Base-by-base conservation (phyloP, 441 rosid genomes). In the Rhodomyrtus psidioides region DNA sequence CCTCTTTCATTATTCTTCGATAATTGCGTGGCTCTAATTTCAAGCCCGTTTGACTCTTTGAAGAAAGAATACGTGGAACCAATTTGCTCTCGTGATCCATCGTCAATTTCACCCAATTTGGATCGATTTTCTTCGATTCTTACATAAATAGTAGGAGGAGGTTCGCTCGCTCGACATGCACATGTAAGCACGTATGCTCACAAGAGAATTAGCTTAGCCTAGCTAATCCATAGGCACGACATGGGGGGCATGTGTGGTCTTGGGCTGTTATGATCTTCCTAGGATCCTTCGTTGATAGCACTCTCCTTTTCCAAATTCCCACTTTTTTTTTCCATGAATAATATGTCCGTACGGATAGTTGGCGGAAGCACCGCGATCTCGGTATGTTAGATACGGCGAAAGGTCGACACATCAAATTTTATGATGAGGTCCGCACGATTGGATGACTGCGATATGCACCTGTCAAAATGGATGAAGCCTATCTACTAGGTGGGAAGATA, bases 381-480 rank as follows among this genome's bases (percentile, higher is more conserved):
- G 46, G 7, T 42, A 3, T 19, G 0, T 70, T 2, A n/a, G n/a
- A 19, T 10, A 10, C 0, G 0, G 79, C 9, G 79, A 17, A 60
- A 62, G 13, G 9, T n/a, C 9, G 44, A 10, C 4, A 3, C 46
- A 19, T 65, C 6, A 6, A 17, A 65, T 65, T 65, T 21, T 21
- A 55, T 3, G 24, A 55, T 19, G 56, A 55, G 54, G 54, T 53
- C 14, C 17, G 6, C 54, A 13, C 14, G 54, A 53, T 13, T 53
- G 14, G 14, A 53, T 4, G 54, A 53, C 14, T 53, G 16, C 54
- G 54, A 53, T 4, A 15, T 3, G 54, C 54, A 53, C 14, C 8
- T 6, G 3, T 55, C 39, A 21, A 5, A 9, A 55, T 55, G 58
- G 13, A 17, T 0, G 14, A 30, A 4, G 23, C 42, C 0, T 0